Percentiles rank a stretch among this genome's conserved stretches.
Evolutionary conservation across 129 eudicot genomes (phyloP).

Genomic region (Pittosporum tobira): DNA sequence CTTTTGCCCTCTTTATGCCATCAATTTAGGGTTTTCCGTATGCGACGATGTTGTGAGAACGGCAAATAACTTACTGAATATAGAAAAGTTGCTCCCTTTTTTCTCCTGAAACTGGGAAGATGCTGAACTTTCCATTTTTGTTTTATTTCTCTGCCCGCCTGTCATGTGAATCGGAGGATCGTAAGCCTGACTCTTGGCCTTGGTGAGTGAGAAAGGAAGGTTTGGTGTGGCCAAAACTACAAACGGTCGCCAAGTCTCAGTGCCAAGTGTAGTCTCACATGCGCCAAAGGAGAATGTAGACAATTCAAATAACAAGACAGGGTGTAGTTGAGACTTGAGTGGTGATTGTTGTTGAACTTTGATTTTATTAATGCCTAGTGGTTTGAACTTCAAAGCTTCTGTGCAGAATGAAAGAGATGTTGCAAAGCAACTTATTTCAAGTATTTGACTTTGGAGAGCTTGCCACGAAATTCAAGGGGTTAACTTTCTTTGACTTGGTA

Average conservation of each 20-base stretch:
- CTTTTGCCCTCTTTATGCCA: too few species aligned
- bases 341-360: neutral
- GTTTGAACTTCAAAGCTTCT: neutral
- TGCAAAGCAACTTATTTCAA: conserved; percentile 13
- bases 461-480: conserved; percentile 7
- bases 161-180: conserved; percentile 33
- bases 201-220: conserved; percentile 14
- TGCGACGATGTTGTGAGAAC: too few species aligned
- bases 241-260: conserved; percentile 24
- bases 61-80: too few species aligned
- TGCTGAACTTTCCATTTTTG: neutral
- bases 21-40: too few species aligned
- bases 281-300: too few species aligned
- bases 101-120: too few species aligned
- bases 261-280: neutral
- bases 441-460: conserved; percentile 17
- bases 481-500: conserved; percentile 19
- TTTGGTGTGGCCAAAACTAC: neutral
- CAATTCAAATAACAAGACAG: too few species aligned
- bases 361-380: neutral
- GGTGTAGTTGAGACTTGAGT: too few species aligned
- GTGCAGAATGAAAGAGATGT: neutral
- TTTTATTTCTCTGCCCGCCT: neutral
- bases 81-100: too few species aligned
- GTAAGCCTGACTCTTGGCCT: conserved; percentile 32